Evolutionary conservation across 371 early-diverging fungal species (phyloP).

Genomic region (Umbelopsis sp.): DNA sequence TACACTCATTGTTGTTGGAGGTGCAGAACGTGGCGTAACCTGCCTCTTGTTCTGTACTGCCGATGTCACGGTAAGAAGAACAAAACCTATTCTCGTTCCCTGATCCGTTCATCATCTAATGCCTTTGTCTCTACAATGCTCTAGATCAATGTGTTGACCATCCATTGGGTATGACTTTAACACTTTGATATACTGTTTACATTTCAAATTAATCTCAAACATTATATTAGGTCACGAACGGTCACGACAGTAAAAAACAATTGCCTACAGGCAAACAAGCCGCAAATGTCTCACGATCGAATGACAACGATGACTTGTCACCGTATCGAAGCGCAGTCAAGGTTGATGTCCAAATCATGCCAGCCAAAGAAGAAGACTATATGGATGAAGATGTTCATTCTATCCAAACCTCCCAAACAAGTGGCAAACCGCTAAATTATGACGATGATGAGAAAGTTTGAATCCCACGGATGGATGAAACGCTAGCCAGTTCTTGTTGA

Average conservation of each 20-base stretch:
- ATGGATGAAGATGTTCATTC: constrained; percentile 29
- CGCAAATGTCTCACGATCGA: constrained; percentile 7
- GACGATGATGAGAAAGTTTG: constrained; percentile 12
- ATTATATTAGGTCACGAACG: constrained; percentile 31
- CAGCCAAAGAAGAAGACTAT: constrained; percentile 25
- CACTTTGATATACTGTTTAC: constrained; percentile 15
- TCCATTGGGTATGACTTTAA: constrained; percentile 53
- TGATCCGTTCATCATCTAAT: constrained; percentile 9
- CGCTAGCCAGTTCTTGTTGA: too few species aligned
- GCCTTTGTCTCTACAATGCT: not conserved
- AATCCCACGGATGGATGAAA: too few species aligned
- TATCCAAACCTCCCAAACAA: constrained; percentile 29
- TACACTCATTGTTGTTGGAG: constrained; percentile 46
- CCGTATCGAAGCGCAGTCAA: constrained; percentile 23
- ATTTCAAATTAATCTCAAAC: not conserved
- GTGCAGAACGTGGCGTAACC: constrained; percentile 55
- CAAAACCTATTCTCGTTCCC: not conserved
- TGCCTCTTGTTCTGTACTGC: constrained; percentile 59
- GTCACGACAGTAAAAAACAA: constrained; percentile 17
- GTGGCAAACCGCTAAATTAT: constrained; percentile 30
- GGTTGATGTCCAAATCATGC: constrained; percentile 24
- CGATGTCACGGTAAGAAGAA: constrained; percentile 53
- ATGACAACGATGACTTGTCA: constrained; percentile 23
- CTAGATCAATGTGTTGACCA: constrained; percentile 57
- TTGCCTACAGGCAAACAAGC: constrained; percentile 3